Evolutionary conservation across 257 asterid genomes (phyloP).

Genomic region (Rehmannia glutinosa): DNA sequence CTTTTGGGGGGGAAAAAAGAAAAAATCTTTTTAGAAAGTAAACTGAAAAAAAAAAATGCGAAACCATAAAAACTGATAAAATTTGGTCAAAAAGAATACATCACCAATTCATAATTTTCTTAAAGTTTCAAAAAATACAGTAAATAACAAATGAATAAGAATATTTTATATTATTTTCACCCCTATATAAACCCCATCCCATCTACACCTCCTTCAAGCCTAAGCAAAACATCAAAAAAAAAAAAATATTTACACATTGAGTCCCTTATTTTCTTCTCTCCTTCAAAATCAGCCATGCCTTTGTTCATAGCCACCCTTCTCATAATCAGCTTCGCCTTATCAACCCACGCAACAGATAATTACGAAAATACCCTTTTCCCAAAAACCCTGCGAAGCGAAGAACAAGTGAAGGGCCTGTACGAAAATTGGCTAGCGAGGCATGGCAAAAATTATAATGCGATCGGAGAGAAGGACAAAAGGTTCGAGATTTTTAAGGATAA

Average conservation of each 20-base stretch:
- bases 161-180: neutral
- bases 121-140: neutral
- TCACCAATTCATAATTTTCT: too few relatives aligned
- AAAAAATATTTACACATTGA: neutral
- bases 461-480: conserved; percentile 54
- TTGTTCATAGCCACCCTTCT: conserved; percentile 22
- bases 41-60: too few relatives aligned
- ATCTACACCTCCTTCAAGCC: conserved; percentile 30
- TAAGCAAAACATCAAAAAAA: conserved; percentile 19
- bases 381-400: conserved; percentile 18
- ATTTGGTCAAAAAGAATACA: too few relatives aligned
- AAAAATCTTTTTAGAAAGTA: too few relatives aligned
- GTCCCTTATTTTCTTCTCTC: neutral
- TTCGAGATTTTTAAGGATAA: conserved; percentile 71
- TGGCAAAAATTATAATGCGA: conserved; percentile 57
- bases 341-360: conserved; percentile 22
- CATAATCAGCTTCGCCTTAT: conserved; percentile 24
- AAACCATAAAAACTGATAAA: too few relatives aligned
- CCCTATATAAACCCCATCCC: conserved; percentile 20
- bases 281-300: conserved; percentile 43
- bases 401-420: conserved; percentile 41
- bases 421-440: conserved; percentile 57
- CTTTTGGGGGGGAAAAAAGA: too few relatives aligned
- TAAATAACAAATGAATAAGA: neutral
- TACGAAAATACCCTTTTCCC: neutral